Evolutionary conservation across 2,329 filamentous ascomycete genomes (phyloP).

Genomic region (Botryotinia narcissicola): DNA sequence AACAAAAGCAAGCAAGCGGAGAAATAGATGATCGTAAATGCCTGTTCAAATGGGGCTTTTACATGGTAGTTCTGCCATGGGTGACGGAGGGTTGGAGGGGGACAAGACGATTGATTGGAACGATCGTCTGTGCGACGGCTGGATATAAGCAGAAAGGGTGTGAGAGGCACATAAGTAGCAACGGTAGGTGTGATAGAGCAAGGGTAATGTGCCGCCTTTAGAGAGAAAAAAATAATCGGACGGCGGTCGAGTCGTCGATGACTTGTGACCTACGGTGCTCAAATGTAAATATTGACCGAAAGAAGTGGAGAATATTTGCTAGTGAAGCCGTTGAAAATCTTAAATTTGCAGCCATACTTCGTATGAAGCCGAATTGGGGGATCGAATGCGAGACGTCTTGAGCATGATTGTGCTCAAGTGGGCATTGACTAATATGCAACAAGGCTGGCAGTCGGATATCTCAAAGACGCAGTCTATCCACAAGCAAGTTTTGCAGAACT

Average conservation of each 20-base stretch:
- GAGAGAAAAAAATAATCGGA: background rate
- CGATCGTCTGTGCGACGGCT: background rate
- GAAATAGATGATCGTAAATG: constrained; percentile 8
- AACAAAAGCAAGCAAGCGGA: background rate
- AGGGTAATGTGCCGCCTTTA: background rate
- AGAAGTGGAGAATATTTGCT: background rate
- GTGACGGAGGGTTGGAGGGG: constrained; percentile 5
- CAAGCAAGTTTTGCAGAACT: background rate
- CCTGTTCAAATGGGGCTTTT: background rate
- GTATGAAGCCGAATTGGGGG: background rate
- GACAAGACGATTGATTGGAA: constrained; percentile 11
- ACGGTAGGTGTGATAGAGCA: constrained; percentile 3
- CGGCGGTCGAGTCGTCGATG: background rate
- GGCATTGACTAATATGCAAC: background rate
- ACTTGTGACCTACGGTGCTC: constrained; percentile 2
- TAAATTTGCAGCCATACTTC: background rate
- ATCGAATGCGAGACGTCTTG: background rate
- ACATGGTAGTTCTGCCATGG: background rate
- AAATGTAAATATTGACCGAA: background rate
- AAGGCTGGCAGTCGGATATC: background rate
- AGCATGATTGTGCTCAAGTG: background rate
- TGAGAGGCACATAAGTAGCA: background rate
- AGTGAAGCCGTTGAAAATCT: background rate
- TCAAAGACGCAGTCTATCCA: background rate
- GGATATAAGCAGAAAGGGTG: background rate